Percentiles rank a stretch among this genome's conserved stretches.
phyloP scores from a whole-genome alignment of 2,329 filamentous ascomycete species.

The Phoma herbarum region DNA sequence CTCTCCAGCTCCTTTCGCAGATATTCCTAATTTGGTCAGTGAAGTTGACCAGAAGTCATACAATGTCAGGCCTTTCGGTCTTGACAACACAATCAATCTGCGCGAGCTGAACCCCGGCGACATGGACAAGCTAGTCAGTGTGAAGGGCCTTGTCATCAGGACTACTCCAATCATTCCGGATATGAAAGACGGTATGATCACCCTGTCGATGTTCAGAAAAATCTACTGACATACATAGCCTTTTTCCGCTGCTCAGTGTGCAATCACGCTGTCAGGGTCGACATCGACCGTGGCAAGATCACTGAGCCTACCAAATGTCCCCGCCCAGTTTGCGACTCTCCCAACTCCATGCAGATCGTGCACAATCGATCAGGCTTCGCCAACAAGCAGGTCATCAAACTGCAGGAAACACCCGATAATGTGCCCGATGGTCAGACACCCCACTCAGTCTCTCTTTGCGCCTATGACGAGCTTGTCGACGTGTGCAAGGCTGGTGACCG shows the following conservation, averaged over 20 bases:
- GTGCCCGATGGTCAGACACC: constrained; percentile 96
- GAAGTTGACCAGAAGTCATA: constrained; percentile 84
- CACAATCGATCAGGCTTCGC: constrained; percentile 95
- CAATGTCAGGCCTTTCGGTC: constrained; percentile 86
- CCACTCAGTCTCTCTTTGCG: constrained; percentile 94
- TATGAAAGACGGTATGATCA: constrained; percentile 79
- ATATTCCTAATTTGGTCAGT: constrained; percentile 74
- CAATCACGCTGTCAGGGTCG: constrained; percentile 87
- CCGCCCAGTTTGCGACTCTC: constrained; percentile 78
- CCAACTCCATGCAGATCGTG: constrained; percentile 97
- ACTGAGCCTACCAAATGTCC: constrained; percentile 92
- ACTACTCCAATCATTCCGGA: constrained; percentile 96
- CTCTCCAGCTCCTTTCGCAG: constrained; percentile 48
- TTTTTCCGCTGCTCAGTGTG: constrained; percentile 97
- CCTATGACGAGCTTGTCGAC: constrained; percentile 96
- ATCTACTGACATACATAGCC: constrained; percentile 58
- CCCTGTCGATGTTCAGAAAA: neutral
- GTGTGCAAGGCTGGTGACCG: constrained; percentile 98
- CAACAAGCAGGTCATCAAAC: constrained; percentile 98
- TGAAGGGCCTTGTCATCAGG: constrained; percentile 96
- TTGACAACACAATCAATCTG: constrained; percentile 88
- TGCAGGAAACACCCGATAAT: constrained; percentile 95
- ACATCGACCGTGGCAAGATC: constrained; percentile 95
- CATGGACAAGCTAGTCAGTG: constrained; percentile 93
- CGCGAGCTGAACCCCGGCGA: constrained; percentile 94